A percentile compares a stretch with the other conserved stretches of the same genome.
Evolutionary conservation across 352 stramenopile genomes (phyloP).

Genomic region (Phytophthora cryptogea): DNA sequence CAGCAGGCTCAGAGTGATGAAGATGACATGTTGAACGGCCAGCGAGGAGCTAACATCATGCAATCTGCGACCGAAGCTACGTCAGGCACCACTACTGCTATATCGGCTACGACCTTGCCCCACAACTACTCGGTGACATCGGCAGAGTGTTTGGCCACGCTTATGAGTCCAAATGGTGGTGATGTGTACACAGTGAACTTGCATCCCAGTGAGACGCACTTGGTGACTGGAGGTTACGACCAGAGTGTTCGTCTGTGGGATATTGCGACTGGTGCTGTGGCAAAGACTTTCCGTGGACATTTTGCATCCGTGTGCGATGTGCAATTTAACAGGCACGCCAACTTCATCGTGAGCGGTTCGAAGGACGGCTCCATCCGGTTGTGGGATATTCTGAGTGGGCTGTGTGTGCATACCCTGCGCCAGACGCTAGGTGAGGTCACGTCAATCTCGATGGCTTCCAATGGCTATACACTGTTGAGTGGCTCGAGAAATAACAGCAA

Average conservation of each 20-base stretch:
- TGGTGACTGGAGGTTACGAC: constrained; percentile 88
- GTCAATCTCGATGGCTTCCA: constrained; percentile 82
- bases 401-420: constrained; percentile 86
- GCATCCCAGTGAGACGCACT: constrained; percentile 84
- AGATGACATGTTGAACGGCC: constrained; percentile 33
- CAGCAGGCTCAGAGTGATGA: constrained; percentile 45
- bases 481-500: constrained; percentile 90
- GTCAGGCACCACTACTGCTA: constrained; percentile 23
- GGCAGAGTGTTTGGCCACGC: constrained; percentile 57
- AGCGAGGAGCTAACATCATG: constrained; percentile 39
- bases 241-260: constrained; percentile 88
- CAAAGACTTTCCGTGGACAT: constrained; percentile 84
- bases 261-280: constrained; percentile 67
- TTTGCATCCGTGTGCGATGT: constrained; percentile 83
- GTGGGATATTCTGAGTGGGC: constrained; percentile 87
- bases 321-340: constrained; percentile 89
- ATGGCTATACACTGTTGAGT: constrained; percentile 80
- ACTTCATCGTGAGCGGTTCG: constrained; percentile 85
- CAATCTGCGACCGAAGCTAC: constrained; percentile 26
- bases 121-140: constrained; percentile 46
- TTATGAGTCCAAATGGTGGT: constrained; percentile 55
- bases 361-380: constrained; percentile 88
- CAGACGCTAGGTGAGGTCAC: constrained; percentile 89
- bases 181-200: constrained; percentile 89
- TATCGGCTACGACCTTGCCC: constrained; percentile 30